Base-by-base conservation (phyloP, 805 yeast species). In the Wickerhamiella allomyrinae region DNA sequence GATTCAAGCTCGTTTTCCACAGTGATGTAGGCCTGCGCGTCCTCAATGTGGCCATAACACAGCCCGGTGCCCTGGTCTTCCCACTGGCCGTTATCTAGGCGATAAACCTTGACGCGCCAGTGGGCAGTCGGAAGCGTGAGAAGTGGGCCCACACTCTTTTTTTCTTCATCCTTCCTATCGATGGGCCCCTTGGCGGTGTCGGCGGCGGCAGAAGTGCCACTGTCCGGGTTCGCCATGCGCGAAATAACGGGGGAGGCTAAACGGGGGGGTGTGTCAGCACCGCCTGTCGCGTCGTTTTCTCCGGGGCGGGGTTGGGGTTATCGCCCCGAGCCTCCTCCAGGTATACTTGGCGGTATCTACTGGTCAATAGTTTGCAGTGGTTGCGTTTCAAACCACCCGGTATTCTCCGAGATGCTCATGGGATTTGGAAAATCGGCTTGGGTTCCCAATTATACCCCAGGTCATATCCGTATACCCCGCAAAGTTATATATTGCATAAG, bases 31-130 rank as follows among this genome's bases (percentile, higher is more conserved):
- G 94, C 42, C 20, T 37, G 41, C 22, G 37, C 39, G 27, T 37
- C 19, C 9, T 33, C 43, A 11, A 78, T 51, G 48, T 76, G 78
- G 7, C 96, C 96, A 39, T 72, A 69, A 54, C 95, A 85, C 56
- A 73, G 79, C 0, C 98, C 97, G 0, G 96, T 86, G 15, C 96
- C 97, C 38, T 79, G 74, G 56, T 89, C 97, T 31, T 75, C 66
- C 98, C 98, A 89, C 51, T 74, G 79, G 39, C 79, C 87, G 22
- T 81, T 79, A 31, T 75, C 77, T 24, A 91, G 66, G 13, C 82
- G 69, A 56, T 89, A 91, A n/a, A 91, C 89, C 56, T 87, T 89
- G 39, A 89, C 98, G 49, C 96, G 66, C 55, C 86, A 73, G 10
- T 86, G 82, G 21, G 66, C 46, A 24, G 59, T 54, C 6, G 68